Base-by-base conservation (phyloP, 179 eudicot genomes). In the Carnegiea gigantea region DNA sequence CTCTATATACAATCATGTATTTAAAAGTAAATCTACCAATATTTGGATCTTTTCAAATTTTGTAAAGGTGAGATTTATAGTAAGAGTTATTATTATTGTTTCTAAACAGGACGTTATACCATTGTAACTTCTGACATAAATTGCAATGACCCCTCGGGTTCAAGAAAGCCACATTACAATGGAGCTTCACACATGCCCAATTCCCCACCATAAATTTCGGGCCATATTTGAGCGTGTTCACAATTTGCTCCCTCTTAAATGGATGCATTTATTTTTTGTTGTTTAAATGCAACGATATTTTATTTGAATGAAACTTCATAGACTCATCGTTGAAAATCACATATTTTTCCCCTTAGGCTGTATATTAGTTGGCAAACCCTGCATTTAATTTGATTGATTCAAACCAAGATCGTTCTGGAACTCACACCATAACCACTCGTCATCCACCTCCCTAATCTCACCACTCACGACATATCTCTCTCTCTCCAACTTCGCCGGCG, bases 361-460 rank as follows among this genome's bases (percentile, higher is more conserved):
- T 70, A 36, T 70, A 70, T 70, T 70, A 70, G 73, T 70, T 70
- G 73, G 73, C 73, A 51, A 67, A 21, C 38, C 20, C 72, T 67
- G 72, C 72, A 70, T 70, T 70, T 70, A 70, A 70, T 70, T 70
- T 36, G 33, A 36, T 33, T 70, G n/a, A 62, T 2, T 24, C n/a
- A 17, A 36, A 36, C 44, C 73, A 70, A 70, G 46, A 36, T 70
- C 44, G 23, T 70, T 70, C 46, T 36, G 73, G 73, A 70, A 70
- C 10, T 51, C 73, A 36, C 44, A 70, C 43, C 73, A 28, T 30
- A 30, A 33, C 46, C 73, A 70, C 73, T 70, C 46, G 10, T 70
- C 46, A 24, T 65, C 38, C 30, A 4, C 26, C 71, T 26, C 71
- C 38, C 71, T 15, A 2, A 26, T 67, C 73, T 7, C 46, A 30